A percentile compares a stretch with the other conserved stretches of the same genome.
phyloP scores from a whole-genome alignment of 805 yeast genomes.

The Hanseniaspora pseudoguilliermondii region DNA sequence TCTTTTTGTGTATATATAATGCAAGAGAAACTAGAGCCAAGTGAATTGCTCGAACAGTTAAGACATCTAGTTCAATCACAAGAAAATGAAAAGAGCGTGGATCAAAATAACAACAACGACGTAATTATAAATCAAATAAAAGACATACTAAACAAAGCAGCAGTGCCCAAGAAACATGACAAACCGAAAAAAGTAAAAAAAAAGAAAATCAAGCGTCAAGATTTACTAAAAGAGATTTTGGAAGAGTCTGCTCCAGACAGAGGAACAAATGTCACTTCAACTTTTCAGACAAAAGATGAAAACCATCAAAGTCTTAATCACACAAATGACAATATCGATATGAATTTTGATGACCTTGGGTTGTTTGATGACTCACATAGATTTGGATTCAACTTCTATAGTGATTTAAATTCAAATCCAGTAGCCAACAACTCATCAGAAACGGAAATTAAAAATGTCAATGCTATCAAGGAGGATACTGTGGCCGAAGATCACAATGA shows the following conservation, averaged over 20 bases:
- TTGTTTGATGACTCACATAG: conserved; percentile 8
- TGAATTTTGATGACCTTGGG: not conserved
- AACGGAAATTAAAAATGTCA: not conserved
- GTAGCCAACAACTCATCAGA: not conserved
- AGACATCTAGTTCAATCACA: not conserved
- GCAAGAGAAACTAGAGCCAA: not conserved
- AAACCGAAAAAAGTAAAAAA: conserved; percentile 5
- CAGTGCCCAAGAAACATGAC: not conserved
- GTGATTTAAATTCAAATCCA: not conserved
- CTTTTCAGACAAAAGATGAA: not conserved
- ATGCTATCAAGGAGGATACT: not conserved
- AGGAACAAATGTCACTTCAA: not conserved
- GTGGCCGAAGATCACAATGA: not conserved
- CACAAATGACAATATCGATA: not conserved
- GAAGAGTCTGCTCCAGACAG: not conserved
- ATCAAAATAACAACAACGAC: not conserved
- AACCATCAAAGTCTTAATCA: not conserved
- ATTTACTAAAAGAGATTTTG: conserved; percentile 5
- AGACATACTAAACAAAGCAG: not conserved
- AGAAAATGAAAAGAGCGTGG: not conserved
- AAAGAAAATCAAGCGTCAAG: conserved; percentile 10
- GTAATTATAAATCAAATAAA: conserved; percentile 5
- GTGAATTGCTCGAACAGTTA: not conserved
- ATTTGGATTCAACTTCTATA: conserved; percentile 9
- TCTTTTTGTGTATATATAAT: not conserved